These are phyloP conservation scores for Fusarium burgessii DNA, from an alignment of 2,329 filamentous ascomycete genomes.

Conservation along the genomic window DNA sequence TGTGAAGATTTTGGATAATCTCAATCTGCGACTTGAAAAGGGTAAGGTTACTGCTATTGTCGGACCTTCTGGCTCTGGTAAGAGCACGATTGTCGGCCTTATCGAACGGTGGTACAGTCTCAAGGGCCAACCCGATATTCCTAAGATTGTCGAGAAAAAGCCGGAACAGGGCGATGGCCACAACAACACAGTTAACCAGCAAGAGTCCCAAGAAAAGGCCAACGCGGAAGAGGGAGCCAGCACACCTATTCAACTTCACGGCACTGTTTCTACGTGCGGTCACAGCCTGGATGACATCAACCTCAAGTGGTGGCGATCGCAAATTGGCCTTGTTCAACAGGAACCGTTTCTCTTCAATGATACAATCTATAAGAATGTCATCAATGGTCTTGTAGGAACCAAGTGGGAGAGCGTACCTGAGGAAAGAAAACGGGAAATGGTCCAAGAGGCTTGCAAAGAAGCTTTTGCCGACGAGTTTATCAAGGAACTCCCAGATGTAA, in stretches of 20 bases:
- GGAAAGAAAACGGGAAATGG: slow-evolving; percentile 68
- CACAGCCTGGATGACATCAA: slow-evolving; percentile 68
- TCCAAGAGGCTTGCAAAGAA: slow-evolving; percentile 72
- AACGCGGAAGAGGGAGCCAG: slow-evolving; percentile 54
- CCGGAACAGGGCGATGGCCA: slow-evolving; percentile 50
- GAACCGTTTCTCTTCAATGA: slow-evolving; percentile 76
- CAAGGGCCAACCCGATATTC: slow-evolving; percentile 63
- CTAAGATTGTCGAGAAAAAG: slow-evolving; percentile 61
- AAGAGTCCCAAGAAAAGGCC: slow-evolving; percentile 51
- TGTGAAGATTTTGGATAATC: slow-evolving; percentile 70
- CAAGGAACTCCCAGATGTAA: slow-evolving; percentile 67
- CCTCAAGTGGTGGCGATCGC: slow-evolving; percentile 70
- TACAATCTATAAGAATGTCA: slow-evolving; percentile 71
- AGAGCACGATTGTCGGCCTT: slow-evolving; percentile 78
- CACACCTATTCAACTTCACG: slow-evolving; percentile 59
- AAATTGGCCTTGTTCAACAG: slow-evolving; percentile 75
- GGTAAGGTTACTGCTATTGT: slow-evolving; percentile 81
- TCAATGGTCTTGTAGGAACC: slow-evolving; percentile 66
- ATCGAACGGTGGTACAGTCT: slow-evolving; percentile 79
- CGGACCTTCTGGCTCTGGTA: slow-evolving; percentile 77
- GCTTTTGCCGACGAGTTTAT: slow-evolving; percentile 79
- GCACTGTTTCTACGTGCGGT: slow-evolving; percentile 63
- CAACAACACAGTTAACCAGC: too few relatives aligned
- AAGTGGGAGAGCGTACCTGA: slow-evolving; percentile 63
- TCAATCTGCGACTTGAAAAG: slow-evolving; percentile 68